These are phyloP conservation scores for Primulina eburnea DNA, from an alignment of 257 asterid species.

Conservation along the genomic window DNA sequence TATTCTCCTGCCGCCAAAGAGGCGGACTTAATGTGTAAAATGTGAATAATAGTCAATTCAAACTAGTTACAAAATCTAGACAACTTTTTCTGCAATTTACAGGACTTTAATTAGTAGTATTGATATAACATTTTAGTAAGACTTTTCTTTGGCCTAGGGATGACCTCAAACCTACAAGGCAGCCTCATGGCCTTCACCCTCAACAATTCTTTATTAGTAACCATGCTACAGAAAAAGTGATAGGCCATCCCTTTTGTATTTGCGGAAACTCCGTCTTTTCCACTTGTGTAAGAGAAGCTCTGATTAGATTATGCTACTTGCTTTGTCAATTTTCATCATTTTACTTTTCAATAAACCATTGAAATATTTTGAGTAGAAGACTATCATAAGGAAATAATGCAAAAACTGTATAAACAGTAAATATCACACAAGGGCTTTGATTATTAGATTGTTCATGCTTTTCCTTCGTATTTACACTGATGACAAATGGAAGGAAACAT, in stretches of 20 bases:
- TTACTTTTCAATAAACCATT: no score
- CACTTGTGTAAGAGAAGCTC: neutral
- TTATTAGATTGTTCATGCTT: no score
- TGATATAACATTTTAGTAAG: no score
- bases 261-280: constrained; percentile 10
- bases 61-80: neutral
- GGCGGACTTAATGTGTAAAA: no score
- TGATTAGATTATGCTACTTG: neutral
- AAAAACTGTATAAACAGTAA: neutral
- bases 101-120: no score
- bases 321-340: no score
- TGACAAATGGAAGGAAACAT: neutral
- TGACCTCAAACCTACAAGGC: neutral
- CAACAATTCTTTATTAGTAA: no score
- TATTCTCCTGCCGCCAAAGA: neutral
- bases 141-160: neutral
- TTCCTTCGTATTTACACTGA: neutral
- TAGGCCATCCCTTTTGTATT: neutral
- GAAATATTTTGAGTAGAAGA: neutral
- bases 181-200: neutral
- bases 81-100: neutral
- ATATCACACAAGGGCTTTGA: neutral
- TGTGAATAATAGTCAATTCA: neutral
- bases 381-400: neutral
- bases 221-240: neutral